A percentile compares a stretch with the other conserved stretches of the same genome.
These are phyloP conservation scores for Botrytis galanthina DNA, from an alignment of 2,329 filamentous ascomycete genomes.

Conservation along the genomic window DNA sequence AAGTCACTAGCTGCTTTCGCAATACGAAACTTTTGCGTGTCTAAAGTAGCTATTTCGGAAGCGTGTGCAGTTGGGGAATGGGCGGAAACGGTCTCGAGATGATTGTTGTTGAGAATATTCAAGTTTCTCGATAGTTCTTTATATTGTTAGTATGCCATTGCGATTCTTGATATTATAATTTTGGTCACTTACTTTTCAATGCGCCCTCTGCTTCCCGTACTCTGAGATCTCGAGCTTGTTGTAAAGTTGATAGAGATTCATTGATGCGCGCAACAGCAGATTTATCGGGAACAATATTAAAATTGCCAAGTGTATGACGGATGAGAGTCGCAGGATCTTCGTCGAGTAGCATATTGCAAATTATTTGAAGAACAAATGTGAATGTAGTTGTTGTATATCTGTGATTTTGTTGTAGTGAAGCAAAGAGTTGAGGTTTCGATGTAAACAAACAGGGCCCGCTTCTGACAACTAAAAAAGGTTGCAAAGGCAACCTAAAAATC, in stretches of 20 bases:
- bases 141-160: slow-evolving; percentile 17
- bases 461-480: slow-evolving; percentile 9
- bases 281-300: slow-evolving; percentile 90
- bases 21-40: slow-evolving; percentile 90
- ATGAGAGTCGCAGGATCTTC: slow-evolving; percentile 90
- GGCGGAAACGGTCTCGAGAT: slow-evolving; percentile 69
- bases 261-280: slow-evolving; percentile 77
- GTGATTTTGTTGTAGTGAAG: slow-evolving; percentile 2
- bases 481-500: slow-evolving; percentile 4
- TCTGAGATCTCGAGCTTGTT: slow-evolving; percentile 77
- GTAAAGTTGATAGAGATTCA: slow-evolving; percentile 79
- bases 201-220: slow-evolving; percentile 66
- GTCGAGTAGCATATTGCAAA: slow-evolving; percentile 79
- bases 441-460: slow-evolving; percentile 18
- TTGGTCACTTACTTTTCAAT: slow-evolving; percentile 53
- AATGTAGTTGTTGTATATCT: slow-evolving; percentile 5
- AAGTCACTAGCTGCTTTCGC: slow-evolving; percentile 89
- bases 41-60: slow-evolving; percentile 77
- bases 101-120: slow-evolving; percentile 69
- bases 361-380: neutral
- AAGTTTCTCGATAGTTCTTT: slow-evolving; percentile 70
- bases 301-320: slow-evolving; percentile 86
- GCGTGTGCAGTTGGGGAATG: slow-evolving; percentile 81
- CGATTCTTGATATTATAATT: slow-evolving; percentile 29
- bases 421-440: neutral